These are phyloP conservation scores for Pseudonitzschia delicatissima DNA, from an alignment of 108 stramenopile genomes.

Conservation along the genomic window DNA sequence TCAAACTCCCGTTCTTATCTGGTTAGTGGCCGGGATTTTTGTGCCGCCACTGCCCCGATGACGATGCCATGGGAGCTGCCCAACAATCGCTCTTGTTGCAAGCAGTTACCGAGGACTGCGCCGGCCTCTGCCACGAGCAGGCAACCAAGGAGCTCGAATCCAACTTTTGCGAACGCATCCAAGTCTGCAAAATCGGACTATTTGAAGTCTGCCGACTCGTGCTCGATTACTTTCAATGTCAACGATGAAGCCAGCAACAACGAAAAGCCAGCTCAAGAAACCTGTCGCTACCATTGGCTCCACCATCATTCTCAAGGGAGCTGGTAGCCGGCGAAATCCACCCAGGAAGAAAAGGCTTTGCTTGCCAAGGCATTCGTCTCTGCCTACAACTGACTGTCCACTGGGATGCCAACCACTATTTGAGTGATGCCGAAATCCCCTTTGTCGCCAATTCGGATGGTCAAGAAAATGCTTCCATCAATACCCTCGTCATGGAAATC, in stretches of 20 bases:
- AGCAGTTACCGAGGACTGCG: not conserved
- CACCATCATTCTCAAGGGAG: conserved; percentile 11
- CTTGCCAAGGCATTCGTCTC: conserved; percentile 15
- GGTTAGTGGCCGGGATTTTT: no score
- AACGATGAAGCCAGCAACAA: not conserved
- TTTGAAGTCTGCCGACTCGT: conserved; percentile 1
- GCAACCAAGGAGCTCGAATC: conserved; percentile 3
- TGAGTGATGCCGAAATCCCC: conserved; percentile 13
- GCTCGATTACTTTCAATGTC: not conserved
- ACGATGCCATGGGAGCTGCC: conserved; percentile 4
- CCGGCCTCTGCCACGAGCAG: not conserved
- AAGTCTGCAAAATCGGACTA: not conserved
- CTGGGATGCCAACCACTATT: conserved; percentile 11
- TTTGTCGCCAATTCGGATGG: not conserved
- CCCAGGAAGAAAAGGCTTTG: conserved; percentile 6
- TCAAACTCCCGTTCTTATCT: conserved; percentile 2
- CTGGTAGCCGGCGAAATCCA: conserved; percentile 1
- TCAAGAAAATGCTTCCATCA: not conserved
- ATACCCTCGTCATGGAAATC: not conserved
- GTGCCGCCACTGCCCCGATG: conserved; percentile 4
- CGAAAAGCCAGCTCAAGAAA: not conserved
- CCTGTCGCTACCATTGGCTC: not conserved
- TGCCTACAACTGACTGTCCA: conserved; percentile 16
- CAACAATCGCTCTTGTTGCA: conserved; percentile 1
- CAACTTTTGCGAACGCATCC: conserved; percentile 8